phyloP scores from a whole-genome alignment of 352 stramenopile genomes.

The Thalassiosira livingstoniorum region DNA sequence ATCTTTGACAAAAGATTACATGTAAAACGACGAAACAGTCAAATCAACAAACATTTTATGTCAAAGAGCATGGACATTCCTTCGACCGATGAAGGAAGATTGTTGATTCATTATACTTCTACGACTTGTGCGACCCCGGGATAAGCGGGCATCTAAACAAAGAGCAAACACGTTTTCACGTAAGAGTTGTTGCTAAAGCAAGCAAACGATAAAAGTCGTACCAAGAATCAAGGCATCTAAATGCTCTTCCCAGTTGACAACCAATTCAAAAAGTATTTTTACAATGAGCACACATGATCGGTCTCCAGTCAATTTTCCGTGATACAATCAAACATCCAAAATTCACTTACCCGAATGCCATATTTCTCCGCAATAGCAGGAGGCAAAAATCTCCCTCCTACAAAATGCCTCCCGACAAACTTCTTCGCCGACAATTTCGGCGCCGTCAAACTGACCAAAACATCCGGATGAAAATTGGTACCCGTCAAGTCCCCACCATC shows the following conservation, averaged over 20 bases:
- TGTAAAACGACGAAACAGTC: too few species aligned
- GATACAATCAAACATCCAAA: background rate
- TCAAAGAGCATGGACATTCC: too few species aligned
- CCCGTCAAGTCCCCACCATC: conserved; percentile 86
- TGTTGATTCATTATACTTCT: conserved; percentile 61
- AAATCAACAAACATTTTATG: too few species aligned
- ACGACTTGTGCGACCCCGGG: conserved; percentile 65
- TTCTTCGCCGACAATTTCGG: conserved; percentile 93
- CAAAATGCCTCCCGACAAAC: conserved; percentile 93
- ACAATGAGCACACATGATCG: background rate
- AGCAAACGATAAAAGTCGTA: background rate
- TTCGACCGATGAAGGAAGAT: too few species aligned
- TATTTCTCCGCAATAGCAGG: conserved; percentile 87
- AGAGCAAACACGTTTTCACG: conserved; percentile 13
- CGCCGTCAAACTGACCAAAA: conserved; percentile 96
- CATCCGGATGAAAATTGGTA: conserved; percentile 89
- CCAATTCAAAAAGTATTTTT: too few species aligned
- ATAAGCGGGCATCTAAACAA: conserved; percentile 68
- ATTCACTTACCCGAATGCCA: conserved; percentile 65
- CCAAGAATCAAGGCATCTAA: background rate
- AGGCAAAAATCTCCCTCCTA: conserved; percentile 95
- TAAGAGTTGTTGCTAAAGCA: too few species aligned
- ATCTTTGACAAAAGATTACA: conserved; percentile 45
- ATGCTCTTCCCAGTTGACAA: background rate
- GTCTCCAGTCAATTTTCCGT: background rate